Percentiles rank a stretch among this genome's conserved stretches.
These are phyloP conservation scores for Ustilago nuda DNA, from an alignment of 1,284 basidiomycete genomes.

Conservation along the genomic window DNA sequence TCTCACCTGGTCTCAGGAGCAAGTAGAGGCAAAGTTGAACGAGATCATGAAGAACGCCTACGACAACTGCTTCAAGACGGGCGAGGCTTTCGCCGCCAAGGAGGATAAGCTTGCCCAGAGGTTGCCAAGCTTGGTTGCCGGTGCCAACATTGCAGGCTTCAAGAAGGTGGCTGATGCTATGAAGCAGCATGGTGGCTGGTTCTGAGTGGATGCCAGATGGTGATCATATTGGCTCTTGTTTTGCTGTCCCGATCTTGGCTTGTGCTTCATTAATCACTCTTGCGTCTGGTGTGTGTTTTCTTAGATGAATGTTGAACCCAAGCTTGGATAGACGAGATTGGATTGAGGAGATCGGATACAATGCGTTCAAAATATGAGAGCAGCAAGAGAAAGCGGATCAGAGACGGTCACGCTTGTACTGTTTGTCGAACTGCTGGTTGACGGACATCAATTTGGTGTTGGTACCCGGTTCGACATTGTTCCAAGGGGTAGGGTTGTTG, in stretches of 20 bases:
- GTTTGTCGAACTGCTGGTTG: conserved; percentile 60
- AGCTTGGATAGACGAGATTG: neutral
- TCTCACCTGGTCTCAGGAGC: conserved; percentile 76
- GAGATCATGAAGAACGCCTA: conserved; percentile 81
- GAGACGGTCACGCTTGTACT: conserved; percentile 66
- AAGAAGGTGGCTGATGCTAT: conserved; percentile 65
- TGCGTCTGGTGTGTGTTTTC: too few species aligned
- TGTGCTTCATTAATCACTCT: too few species aligned
- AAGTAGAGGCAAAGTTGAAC: conserved; percentile 80
- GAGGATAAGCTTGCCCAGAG: conserved; percentile 65
- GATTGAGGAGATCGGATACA: neutral
- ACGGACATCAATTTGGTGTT: conserved; percentile 63
- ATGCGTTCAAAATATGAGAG: neutral
- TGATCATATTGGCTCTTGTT: too few species aligned
- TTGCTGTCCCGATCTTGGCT: too few species aligned
- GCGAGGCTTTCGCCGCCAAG: conserved; percentile 75
- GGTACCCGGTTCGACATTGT: conserved; percentile 64
- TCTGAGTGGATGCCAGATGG: conserved; percentile 2
- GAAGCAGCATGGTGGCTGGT: conserved; percentile 62
- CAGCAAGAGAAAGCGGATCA: conserved; percentile 14
- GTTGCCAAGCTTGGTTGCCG: conserved; percentile 75
- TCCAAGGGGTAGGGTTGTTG: conserved; percentile 68
- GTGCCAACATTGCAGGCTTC: conserved; percentile 83
- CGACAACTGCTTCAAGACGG: conserved; percentile 76
- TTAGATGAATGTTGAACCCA: neutral